Percentiles rank a stretch among this genome's conserved stretches.
Conservation (phyloP, 2,329 filamentous ascomycete species). For the Arachnomyces sp. region DNA sequence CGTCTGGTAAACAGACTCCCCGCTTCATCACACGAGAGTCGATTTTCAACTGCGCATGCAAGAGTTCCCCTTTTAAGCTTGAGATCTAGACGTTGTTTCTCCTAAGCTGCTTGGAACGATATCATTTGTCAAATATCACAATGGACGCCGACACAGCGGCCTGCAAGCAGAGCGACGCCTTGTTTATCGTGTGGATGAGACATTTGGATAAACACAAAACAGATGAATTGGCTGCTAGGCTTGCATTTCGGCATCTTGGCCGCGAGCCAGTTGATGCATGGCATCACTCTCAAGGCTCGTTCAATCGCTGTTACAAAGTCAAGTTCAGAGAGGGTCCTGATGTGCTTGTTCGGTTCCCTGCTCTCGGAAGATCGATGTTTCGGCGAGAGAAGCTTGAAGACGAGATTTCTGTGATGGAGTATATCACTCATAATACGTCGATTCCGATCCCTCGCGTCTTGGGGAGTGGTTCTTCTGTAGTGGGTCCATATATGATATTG, state of each 20-base stretch:
- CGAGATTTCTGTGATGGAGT: slow-evolving; percentile 10
- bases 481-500: slow-evolving; percentile 7
- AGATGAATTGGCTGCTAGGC: slow-evolving; percentile 1
- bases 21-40: too few species aligned
- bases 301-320: slow-evolving; percentile 14
- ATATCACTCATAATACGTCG: slow-evolving; percentile 8
- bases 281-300: slow-evolving; percentile 10
- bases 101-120: too few species aligned
- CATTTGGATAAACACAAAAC: slow-evolving; percentile 2
- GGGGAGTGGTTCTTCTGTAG: slow-evolving; percentile 1
- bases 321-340: slow-evolving; percentile 10
- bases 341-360: slow-evolving; percentile 12
- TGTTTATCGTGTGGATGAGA: slow-evolving; percentile 5
- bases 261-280: slow-evolving; percentile 1
- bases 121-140: neutral
- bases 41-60: too few species aligned
- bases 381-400: slow-evolving; percentile 10
- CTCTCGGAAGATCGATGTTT: slow-evolving; percentile 10
- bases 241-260: slow-evolving; percentile 5
- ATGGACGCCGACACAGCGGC: slow-evolving; percentile 5
- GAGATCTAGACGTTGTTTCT: too few species aligned
- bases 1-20: too few species aligned
- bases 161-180: slow-evolving; percentile 5
- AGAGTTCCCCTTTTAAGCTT: too few species aligned
- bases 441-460: slow-evolving; percentile 4